phyloP scores from a whole-genome alignment of 768 basidiomycete genomes.

The Phaeotremella skinneri region DNA sequence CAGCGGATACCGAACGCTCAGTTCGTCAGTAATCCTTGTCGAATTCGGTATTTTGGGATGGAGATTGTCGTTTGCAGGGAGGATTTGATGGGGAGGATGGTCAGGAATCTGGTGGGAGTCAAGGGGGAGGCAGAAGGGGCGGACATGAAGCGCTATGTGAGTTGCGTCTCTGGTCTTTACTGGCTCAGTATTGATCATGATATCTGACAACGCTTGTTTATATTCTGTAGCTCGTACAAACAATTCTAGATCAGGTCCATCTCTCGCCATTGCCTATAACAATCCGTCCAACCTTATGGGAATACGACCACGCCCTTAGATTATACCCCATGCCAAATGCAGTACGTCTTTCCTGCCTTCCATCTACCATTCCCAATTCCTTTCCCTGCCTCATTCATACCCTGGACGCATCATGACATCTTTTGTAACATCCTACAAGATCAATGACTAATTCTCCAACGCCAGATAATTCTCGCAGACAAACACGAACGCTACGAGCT shows the following conservation, averaged over 20 bases:
- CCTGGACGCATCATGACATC: background rate
- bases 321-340: slow-evolving; percentile 91
- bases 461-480: slow-evolving; percentile 85
- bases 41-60: slow-evolving; percentile 90
- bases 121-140: slow-evolving; percentile 70
- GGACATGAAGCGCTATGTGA: slow-evolving; percentile 82
- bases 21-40: slow-evolving; percentile 86
- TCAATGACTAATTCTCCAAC: slow-evolving; percentile 16
- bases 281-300: slow-evolving; percentile 81
- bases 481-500: slow-evolving; percentile 93
- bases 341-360: slow-evolving; percentile 53
- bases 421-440: background rate
- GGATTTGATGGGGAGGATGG: slow-evolving; percentile 88
- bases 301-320: slow-evolving; percentile 86
- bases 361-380: background rate
- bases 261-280: slow-evolving; percentile 79
- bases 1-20: slow-evolving; percentile 73
- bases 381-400: background rate
- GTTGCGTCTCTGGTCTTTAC: slow-evolving; percentile 38
- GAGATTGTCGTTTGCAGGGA: slow-evolving; percentile 93
- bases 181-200: background rate
- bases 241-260: slow-evolving; percentile 91
- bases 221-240: slow-evolving; percentile 76
- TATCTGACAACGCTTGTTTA: background rate
- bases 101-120: slow-evolving; percentile 84